Evolutionary conservation across 345 rosid genomes (phyloP).

Genomic region (Lepidium didymum): DNA sequence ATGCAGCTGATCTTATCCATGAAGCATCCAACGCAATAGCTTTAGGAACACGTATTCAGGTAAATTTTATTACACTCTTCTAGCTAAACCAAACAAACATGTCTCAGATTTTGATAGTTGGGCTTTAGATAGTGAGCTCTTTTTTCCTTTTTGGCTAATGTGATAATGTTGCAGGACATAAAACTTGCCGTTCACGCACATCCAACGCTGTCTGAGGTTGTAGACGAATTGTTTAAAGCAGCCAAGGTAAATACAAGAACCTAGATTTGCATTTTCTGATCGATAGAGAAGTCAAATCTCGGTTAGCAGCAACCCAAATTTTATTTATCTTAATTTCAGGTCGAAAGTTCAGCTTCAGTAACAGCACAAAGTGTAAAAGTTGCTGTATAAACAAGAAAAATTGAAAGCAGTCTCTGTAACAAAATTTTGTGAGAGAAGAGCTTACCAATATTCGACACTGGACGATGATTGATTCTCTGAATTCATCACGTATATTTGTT

Average conservation of each 20-base stretch:
- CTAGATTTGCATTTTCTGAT: neutral
- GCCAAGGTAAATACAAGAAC: slow-evolving; percentile 50
- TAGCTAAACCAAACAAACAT: neutral
- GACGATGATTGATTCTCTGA: neutral
- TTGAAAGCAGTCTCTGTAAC: neutral
- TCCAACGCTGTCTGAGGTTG: slow-evolving; percentile 90
- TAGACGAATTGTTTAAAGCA: slow-evolving; percentile 83
- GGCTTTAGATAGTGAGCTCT: neutral
- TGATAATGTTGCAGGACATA: slow-evolving; percentile 47
- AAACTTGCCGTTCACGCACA: slow-evolving; percentile 89
- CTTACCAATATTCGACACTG: neutral
- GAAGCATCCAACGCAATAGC: slow-evolving; percentile 96
- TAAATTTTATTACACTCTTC: neutral
- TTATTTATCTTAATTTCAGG: slow-evolving; percentile 2
- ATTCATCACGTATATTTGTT: slow-evolving; percentile 4
- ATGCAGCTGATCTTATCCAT: slow-evolving; percentile 94
- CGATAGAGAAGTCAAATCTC: neutral
- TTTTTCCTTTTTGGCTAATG: neutral
- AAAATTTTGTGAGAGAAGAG: slow-evolving; percentile 15
- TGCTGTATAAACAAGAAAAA: slow-evolving; percentile 1
- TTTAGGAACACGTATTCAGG: slow-evolving; percentile 75
- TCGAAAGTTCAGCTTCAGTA: slow-evolving; percentile 9
- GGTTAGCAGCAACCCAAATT: neutral
- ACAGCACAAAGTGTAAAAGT: slow-evolving; percentile 17
- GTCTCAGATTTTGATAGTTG: neutral